Evolutionary conservation across 2,329 filamentous ascomycete genomes (phyloP).

Genomic region (Xylariaceae sp.): DNA sequence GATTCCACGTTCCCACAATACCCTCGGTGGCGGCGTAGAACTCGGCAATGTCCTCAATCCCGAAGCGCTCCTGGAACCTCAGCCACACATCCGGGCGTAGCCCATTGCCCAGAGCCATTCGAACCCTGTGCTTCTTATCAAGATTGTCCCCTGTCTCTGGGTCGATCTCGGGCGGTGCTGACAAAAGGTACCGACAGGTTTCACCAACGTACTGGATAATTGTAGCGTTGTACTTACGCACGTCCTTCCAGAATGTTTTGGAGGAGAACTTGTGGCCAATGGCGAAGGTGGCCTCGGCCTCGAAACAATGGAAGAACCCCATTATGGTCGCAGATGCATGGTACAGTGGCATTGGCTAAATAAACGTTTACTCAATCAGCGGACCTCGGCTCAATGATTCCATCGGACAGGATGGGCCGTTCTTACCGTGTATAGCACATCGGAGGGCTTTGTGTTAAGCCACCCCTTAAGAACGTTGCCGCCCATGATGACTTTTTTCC

Average conservation of each 20-base stretch:
- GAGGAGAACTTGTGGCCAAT: slow-evolving; percentile 76
- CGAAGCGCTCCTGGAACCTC: slow-evolving; percentile 74
- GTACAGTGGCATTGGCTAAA: slow-evolving; percentile 79
- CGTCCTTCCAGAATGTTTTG: slow-evolving; percentile 70
- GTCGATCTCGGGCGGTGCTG: slow-evolving; percentile 58
- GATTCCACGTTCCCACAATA: slow-evolving; percentile 64
- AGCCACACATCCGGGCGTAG: slow-evolving; percentile 83
- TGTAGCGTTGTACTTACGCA: slow-evolving; percentile 64
- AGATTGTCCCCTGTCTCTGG: slow-evolving; percentile 59
- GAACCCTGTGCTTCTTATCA: slow-evolving; percentile 69
- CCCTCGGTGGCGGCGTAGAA: slow-evolving; percentile 80
- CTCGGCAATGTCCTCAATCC: slow-evolving; percentile 66
- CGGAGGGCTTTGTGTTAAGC: slow-evolving; percentile 53
- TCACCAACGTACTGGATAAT: slow-evolving; percentile 85
- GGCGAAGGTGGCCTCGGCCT: slow-evolving; percentile 59
- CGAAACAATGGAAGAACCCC: slow-evolving; percentile 58
- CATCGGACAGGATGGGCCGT: not conserved
- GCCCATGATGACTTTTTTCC: slow-evolving; percentile 57
- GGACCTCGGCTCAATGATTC: not conserved
- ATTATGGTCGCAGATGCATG: slow-evolving; percentile 74
- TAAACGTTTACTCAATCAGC: slow-evolving; percentile 1
- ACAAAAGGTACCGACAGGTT: slow-evolving; percentile 75
- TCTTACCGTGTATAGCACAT: slow-evolving; percentile 70
- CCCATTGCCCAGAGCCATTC: slow-evolving; percentile 76
- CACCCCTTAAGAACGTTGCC: slow-evolving; percentile 49